Percentiles rank a stretch among this genome's conserved stretches.
Conservation (phyloP, 2,329 filamentous ascomycete genomes). For the Drechslerella coelobrocha region DNA sequence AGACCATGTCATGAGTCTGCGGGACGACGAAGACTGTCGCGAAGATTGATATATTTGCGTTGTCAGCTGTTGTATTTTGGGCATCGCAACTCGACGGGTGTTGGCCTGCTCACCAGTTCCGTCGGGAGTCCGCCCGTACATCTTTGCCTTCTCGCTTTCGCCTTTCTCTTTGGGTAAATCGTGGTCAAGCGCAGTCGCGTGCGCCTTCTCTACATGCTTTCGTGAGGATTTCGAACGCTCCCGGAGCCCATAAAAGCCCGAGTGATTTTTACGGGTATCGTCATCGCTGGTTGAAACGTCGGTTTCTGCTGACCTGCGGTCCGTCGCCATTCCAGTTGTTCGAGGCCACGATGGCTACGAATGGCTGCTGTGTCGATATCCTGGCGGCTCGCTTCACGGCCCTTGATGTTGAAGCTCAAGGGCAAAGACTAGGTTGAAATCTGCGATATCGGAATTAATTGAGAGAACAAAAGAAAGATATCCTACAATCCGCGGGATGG, state of each 20-base stretch:
- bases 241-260: slow-evolving; percentile 23
- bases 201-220: slow-evolving; percentile 3
- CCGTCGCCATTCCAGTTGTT: slow-evolving; percentile 13
- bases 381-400: slow-evolving; percentile 15
- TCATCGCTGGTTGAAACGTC: slow-evolving; percentile 24
- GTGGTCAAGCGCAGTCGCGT: background rate
- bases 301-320: slow-evolving; percentile 9
- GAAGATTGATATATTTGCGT: slow-evolving; percentile 16
- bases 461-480: slow-evolving; percentile 6
- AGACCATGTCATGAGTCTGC: slow-evolving; percentile 98
- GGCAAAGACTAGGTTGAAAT: slow-evolving; percentile 43
- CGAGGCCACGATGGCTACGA: slow-evolving; percentile 1
- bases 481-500: slow-evolving; percentile 20
- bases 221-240: slow-evolving; percentile 29
- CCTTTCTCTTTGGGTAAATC: background rate
- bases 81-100: slow-evolving; percentile 21
- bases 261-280: slow-evolving; percentile 8
- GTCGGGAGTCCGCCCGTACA: slow-evolving; percentile 86
- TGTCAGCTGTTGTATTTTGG: slow-evolving; percentile 49
- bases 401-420: slow-evolving; percentile 50
- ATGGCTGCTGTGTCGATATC: background rate
- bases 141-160: slow-evolving; percentile 65
- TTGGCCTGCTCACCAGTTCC: slow-evolving; percentile 74
- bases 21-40: slow-evolving; percentile 87
- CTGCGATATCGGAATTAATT: slow-evolving; percentile 6